Base-by-base conservation (phyloP, 352 stramenopile genomes). In the Pythium aquatile region DNA sequence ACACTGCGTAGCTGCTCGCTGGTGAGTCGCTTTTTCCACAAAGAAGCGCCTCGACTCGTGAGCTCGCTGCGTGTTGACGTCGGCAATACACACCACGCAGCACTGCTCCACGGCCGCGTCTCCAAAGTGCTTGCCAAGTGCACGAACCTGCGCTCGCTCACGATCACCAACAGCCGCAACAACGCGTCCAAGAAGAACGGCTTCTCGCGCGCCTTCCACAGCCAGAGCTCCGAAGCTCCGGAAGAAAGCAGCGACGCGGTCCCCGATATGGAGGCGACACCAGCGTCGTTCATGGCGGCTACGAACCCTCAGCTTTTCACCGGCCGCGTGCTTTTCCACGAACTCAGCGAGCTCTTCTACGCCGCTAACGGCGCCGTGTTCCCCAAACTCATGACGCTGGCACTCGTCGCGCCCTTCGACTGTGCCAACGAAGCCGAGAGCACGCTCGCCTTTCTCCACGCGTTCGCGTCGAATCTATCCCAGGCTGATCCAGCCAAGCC, bases 381-480 rank as follows among this genome's bases (percentile, higher is more conserved):
- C 65, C 68, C 58, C 7, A 65, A 64, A 13, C 70, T 91, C 13
- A 40, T 79, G 42, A 62, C 56, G 35, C 69, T 91, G 10, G 69
- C 77, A 40, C 58, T 91, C 0, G 57, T 61, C 3, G 71, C 82
- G 44, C 82, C 82, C 0, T 91, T 91, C 24, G 78, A 91, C 60
- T 85, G 79, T 59, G 77, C 80, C 16, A 74, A 71, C 5, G 82
- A 91, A 54, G 81, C 75, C 54, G 80, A 88, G 33, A 72, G 59
- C 1, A 72, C 76, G 24, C 58, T 88, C 24, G 26, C 61, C 35
- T 73, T 63, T 30, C 61, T 91, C 28, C 58, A 59, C 32, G 65
- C 78, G 16, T 58, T 91, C 5, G 70, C 63, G 35, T 37, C 16
- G 17, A 58, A 33, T n/a, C 42, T 24, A 44, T n/a, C 58, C 1